Evolutionary conservation across 2,329 filamentous ascomycete genomes (phyloP).

Genomic region (Graphiopsis chlorocephala): DNA sequence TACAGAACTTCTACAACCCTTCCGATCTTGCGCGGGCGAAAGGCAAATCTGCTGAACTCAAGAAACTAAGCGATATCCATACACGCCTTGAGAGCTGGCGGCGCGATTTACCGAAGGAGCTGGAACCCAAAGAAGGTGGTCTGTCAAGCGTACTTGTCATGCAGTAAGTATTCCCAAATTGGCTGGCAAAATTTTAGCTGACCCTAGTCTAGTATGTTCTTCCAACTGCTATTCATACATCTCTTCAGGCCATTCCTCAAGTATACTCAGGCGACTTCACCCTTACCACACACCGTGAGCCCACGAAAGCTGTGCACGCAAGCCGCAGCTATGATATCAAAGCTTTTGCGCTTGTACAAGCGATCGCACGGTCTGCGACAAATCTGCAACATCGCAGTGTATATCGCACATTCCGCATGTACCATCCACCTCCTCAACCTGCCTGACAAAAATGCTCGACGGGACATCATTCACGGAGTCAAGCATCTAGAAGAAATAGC

Average conservation of each 20-base stretch:
- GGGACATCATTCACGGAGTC: slow-evolving; percentile 86
- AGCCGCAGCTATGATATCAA: slow-evolving; percentile 85
- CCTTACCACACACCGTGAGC: slow-evolving; percentile 81
- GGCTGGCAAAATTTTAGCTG: slow-evolving; percentile 20
- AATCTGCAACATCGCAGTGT: slow-evolving; percentile 94
- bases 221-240: slow-evolving; percentile 91
- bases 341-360: slow-evolving; percentile 91
- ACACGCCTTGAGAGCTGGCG: slow-evolving; percentile 88
- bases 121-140: slow-evolving; percentile 86
- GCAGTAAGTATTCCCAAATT: slow-evolving; percentile 66
- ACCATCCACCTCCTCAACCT: slow-evolving; percentile 92
- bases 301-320: slow-evolving; percentile 88
- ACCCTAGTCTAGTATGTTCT: slow-evolving; percentile 75
- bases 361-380: slow-evolving; percentile 86
- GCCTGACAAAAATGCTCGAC: slow-evolving; percentile 82
- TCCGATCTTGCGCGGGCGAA: slow-evolving; percentile 57
- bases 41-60: slow-evolving; percentile 80
- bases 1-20: slow-evolving; percentile 89
- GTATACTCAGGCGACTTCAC: slow-evolving; percentile 77
- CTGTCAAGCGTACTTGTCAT: slow-evolving; percentile 77
- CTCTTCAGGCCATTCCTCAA: slow-evolving; percentile 94
- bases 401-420: slow-evolving; percentile 90
- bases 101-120: slow-evolving; percentile 74
- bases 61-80: slow-evolving; percentile 89
- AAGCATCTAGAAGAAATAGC: slow-evolving; percentile 94